Evolutionary conservation across 352 stramenopile genomes (phyloP).

Genomic region (Peronospora destructor): DNA sequence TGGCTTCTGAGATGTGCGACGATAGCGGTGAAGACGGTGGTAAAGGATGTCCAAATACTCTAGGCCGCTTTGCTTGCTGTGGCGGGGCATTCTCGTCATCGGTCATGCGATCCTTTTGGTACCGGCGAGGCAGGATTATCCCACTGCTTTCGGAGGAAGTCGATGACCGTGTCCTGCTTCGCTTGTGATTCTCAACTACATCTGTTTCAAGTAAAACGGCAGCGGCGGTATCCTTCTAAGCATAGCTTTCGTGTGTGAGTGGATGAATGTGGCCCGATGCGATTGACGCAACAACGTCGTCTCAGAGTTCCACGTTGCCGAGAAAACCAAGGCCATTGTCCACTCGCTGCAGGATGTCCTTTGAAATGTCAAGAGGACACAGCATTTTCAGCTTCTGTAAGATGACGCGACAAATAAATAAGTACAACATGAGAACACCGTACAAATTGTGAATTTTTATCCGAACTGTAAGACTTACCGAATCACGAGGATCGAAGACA

Average conservation of each 20-base stretch:
- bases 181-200: constrained; percentile 2
- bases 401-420: neutral
- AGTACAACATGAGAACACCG: constrained; percentile 2
- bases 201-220: constrained; percentile 17
- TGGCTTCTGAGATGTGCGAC: constrained; percentile 13
- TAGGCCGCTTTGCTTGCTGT: constrained; percentile 19
- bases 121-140: constrained; percentile 7
- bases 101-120: constrained; percentile 8
- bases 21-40: constrained; percentile 15
- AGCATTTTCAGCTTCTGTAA: constrained; percentile 74
- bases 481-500: constrained; percentile 73
- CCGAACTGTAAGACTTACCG: constrained; percentile 22
- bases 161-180: constrained; percentile 30
- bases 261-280: constrained; percentile 56
- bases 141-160: constrained; percentile 54
- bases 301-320: constrained; percentile 52
- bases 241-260: constrained; percentile 64
- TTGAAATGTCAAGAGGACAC: constrained; percentile 52
- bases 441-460: neutral
- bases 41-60: constrained; percentile 10
- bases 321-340: constrained; percentile 58
- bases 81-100: constrained; percentile 19
- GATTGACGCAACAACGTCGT: constrained; percentile 50
- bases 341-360: constrained; percentile 45
- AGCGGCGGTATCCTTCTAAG: constrained; percentile 44